These are phyloP conservation scores for Candida alai DNA, from an alignment of 805 yeast genomes.

Conservation along the genomic window DNA sequence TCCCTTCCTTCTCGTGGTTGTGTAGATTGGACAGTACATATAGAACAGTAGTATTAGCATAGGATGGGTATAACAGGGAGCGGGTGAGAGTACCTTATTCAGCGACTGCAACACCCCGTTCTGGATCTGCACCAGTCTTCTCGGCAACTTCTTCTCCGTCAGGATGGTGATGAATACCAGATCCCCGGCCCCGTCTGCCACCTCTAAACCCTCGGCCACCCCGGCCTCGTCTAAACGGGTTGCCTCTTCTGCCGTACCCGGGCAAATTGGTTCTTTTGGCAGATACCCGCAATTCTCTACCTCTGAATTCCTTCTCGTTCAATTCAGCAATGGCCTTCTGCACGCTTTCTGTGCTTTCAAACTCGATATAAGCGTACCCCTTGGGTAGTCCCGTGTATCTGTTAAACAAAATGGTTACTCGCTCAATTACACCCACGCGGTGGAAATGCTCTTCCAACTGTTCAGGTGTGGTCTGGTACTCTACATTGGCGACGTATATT, in stretches of 20 bases:
- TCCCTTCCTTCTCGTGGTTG: no score
- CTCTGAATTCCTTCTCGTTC: constrained; percentile 41
- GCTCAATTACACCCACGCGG: constrained; percentile 41
- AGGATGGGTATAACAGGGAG: no score
- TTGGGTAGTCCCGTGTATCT: constrained; percentile 44
- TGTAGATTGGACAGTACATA: no score
- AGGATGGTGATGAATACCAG: no score
- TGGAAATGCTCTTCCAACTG: constrained; percentile 46
- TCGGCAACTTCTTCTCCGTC: constrained; percentile 3
- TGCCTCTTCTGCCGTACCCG: constrained; percentile 34
- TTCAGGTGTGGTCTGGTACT: constrained; percentile 46
- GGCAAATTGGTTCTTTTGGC: constrained; percentile 55
- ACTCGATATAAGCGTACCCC: constrained; percentile 66
- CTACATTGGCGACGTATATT: constrained; percentile 51
- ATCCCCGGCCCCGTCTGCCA: constrained; percentile 17
- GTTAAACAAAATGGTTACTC: constrained; percentile 51
- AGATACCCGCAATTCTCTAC: constrained; percentile 44
- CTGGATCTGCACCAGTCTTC: no score
- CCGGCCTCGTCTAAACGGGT: constrained; percentile 30
- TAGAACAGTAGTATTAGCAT: no score
- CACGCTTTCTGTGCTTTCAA: constrained; percentile 40
- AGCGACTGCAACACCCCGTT: no score
- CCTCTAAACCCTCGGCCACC: constrained; percentile 25
- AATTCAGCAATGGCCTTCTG: constrained; percentile 42
- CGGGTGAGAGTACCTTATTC: no score